Percentiles rank a stretch among this genome's conserved stretches.
Conservation (phyloP, 768 basidiomycete genomes). For the Trametes maxima region DNA sequence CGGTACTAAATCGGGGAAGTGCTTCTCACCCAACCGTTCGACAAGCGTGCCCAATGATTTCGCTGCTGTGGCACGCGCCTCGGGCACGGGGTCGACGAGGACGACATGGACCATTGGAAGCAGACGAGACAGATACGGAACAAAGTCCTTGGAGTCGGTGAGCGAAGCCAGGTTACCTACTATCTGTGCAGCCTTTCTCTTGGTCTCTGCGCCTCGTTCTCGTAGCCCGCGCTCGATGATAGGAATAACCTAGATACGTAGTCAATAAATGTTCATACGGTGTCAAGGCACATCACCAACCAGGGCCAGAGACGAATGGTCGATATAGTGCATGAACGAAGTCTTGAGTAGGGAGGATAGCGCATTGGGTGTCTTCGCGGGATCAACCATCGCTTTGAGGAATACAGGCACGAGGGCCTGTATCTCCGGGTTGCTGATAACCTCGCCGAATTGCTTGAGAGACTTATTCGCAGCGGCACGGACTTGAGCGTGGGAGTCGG, state of each 20-base stretch:
- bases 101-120: conserved; percentile 91
- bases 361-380: conserved; percentile 85
- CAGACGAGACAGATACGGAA: conserved; percentile 88
- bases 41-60: conserved; percentile 97
- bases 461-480: conserved; percentile 90
- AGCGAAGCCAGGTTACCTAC: conserved; percentile 95
- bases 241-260: conserved; percentile 71
- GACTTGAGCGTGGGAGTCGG: conserved; percentile 97
- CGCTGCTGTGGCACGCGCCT: conserved; percentile 95
- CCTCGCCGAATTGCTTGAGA: conserved; percentile 97
- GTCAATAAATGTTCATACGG: conserved; percentile 5
- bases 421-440: conserved; percentile 97
- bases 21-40: conserved; percentile 89
- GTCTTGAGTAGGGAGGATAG: conserved; percentile 87
- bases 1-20: conserved; percentile 97
- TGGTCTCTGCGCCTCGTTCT: conserved; percentile 91
- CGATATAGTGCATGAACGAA: conserved; percentile 97
- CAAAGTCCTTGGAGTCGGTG: conserved; percentile 89
- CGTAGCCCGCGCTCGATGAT: conserved; percentile 92
- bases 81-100: conserved; percentile 95
- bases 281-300: conserved; percentile 45
- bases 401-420: conserved; percentile 86
- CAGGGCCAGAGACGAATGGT: conserved; percentile 92
- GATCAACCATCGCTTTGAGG: conserved; percentile 94
- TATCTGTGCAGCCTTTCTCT: conserved; percentile 95